Evolutionary conservation across 1,284 basidiomycete genomes (phyloP).

Genomic region (Cystobasidium sp.): DNA sequence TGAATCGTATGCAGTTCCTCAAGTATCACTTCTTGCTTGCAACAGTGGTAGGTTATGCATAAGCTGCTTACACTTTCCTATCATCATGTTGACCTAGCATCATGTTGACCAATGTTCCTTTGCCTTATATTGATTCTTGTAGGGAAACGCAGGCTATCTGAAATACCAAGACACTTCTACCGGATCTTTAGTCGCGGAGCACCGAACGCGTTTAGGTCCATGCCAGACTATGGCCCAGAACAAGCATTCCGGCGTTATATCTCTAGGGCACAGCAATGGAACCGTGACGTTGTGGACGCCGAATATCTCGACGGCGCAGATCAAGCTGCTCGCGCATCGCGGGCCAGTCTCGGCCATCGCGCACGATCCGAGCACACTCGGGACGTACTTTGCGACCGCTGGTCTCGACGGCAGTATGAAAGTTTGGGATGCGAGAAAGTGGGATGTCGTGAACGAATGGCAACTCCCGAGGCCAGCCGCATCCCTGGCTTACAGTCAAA

Average conservation of each 20-base stretch:
- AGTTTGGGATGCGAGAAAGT: conserved; percentile 93
- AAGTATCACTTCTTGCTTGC: conserved; percentile 95
- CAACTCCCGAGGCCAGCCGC: conserved; percentile 55
- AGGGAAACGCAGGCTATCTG: conserved; percentile 86
- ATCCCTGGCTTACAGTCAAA: conserved; percentile 63
- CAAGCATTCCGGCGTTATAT: conserved; percentile 84
- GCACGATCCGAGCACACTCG: conserved; percentile 76
- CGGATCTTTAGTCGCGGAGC: conserved; percentile 81
- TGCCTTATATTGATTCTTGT: conserved; percentile 8
- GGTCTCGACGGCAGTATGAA: conserved; percentile 89
- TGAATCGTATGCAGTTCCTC: conserved; percentile 86
- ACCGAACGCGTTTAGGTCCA: conserved; percentile 86
- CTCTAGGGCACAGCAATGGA: conserved; percentile 87
- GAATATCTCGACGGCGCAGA: conserved; percentile 85
- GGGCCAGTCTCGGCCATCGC: conserved; percentile 82
- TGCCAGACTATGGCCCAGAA: conserved; percentile 91
- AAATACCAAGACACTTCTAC: conserved; percentile 99
- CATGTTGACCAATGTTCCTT: not conserved
- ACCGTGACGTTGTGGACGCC: conserved; percentile 96
- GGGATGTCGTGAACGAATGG: conserved; percentile 64
- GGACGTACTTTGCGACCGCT: conserved; percentile 87
- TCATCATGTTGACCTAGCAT: not conserved
- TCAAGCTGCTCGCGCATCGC: conserved; percentile 87
- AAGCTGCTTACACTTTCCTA: not conserved
- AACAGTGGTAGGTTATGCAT: conserved; percentile 67